Conservation (phyloP, 495 filamentous ascomycete genomes). For the Pyrenula aspistea region DNA sequence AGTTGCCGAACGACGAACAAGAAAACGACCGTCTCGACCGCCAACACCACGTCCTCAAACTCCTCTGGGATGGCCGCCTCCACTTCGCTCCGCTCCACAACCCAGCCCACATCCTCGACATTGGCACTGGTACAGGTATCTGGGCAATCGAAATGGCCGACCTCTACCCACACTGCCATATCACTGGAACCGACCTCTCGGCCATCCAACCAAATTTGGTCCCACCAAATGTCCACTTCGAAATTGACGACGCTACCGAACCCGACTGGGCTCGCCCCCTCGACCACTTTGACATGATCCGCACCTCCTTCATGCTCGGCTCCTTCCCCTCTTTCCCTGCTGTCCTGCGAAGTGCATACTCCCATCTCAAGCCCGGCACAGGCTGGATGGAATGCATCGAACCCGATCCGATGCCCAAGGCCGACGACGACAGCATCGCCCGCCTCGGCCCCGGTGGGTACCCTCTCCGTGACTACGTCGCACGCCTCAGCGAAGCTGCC, state of each 20-base stretch:
- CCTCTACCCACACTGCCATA: slow-evolving; percentile 39
- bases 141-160: slow-evolving; percentile 57
- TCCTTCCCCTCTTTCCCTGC: slow-evolving; percentile 26
- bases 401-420: slow-evolving; percentile 38
- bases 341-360: slow-evolving; percentile 26
- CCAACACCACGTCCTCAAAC: slow-evolving; percentile 48
- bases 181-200: slow-evolving; percentile 52
- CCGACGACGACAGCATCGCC: slow-evolving; percentile 51
- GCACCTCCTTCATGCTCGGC: slow-evolving; percentile 30
- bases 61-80: slow-evolving; percentile 36
- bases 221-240: slow-evolving; percentile 45
- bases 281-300: slow-evolving; percentile 35
- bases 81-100: slow-evolving; percentile 48
- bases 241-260: slow-evolving; percentile 41
- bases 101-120: slow-evolving; percentile 49
- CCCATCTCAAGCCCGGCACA: slow-evolving; percentile 45
- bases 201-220: slow-evolving; percentile 49
- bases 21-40: slow-evolving; percentile 44
- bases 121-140: slow-evolving; percentile 60
- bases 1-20: slow-evolving; percentile 46
- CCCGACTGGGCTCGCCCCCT: slow-evolving; percentile 36
- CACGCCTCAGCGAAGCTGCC: slow-evolving; percentile 33
- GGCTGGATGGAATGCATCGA: slow-evolving; percentile 58
- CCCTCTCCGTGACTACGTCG: slow-evolving; percentile 25
- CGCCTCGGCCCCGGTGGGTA: slow-evolving; percentile 14